Percentiles rank a stretch among this genome's conserved stretches.
Evolutionary conservation across 352 stramenopile species (phyloP).

Genomic region (Detonula confervacea): DNA sequence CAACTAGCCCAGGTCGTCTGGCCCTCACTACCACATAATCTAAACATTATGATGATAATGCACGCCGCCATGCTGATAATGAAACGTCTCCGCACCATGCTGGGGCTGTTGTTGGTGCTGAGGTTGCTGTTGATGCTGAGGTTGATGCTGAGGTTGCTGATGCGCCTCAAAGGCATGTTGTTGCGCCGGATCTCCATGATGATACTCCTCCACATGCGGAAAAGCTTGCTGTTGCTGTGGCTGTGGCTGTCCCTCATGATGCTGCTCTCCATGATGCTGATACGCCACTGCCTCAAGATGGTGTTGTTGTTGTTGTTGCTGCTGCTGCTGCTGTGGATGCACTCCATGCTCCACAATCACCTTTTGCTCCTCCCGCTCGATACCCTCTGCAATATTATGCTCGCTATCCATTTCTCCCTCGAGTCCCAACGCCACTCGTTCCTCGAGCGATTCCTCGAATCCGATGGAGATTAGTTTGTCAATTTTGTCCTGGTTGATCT

Average conservation of each 20-base stretch:
- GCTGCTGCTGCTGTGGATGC: neutral
- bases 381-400: neutral
- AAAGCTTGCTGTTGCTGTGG: neutral
- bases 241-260: neutral
- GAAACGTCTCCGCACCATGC: neutral
- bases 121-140: neutral
- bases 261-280: neutral
- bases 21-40: neutral
- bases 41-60: conserved; percentile 5
- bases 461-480: conserved; percentile 41
- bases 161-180: neutral
- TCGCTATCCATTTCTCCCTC: neutral
- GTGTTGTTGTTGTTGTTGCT: neutral
- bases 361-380: neutral
- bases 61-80: conserved; percentile 6
- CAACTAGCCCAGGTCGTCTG: no score
- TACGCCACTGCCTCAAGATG: neutral
- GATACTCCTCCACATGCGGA: conserved; percentile 2
- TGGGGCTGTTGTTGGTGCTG: neutral
- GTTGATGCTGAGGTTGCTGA: neutral
- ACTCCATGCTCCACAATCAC: neutral
- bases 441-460: conserved; percentile 38
- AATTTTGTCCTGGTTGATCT: conserved; percentile 42
- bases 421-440: conserved; percentile 11
- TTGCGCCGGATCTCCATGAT: neutral